These are phyloP conservation scores for Fagopyrum homotropicum DNA, from an alignment of 148 eudicot genomes.

Conservation along the genomic window DNA sequence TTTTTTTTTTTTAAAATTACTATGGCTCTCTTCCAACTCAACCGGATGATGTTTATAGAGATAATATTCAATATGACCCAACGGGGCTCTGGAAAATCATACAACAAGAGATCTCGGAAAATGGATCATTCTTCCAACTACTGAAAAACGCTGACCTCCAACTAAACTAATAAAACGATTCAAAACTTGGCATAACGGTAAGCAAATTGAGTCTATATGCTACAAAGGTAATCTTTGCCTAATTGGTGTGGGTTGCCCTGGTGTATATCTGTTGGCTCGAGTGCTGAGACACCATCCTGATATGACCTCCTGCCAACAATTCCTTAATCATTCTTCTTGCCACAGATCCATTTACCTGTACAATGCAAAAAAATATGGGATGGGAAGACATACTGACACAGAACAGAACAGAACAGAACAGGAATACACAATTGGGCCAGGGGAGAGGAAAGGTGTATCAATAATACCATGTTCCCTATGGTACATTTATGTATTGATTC, in stretches of 20 bases:
- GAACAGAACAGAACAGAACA: neutral
- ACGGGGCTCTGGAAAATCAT: neutral
- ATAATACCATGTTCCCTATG: neutral
- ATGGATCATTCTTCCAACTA: neutral
- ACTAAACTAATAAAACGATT: neutral
- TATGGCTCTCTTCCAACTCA: too few species aligned
- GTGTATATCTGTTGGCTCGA: constrained; percentile 81
- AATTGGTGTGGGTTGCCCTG: constrained; percentile 48
- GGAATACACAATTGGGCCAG: neutral
- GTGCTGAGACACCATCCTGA: constrained; percentile 73
- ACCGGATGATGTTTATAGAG: neutral
- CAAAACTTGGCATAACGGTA: neutral
- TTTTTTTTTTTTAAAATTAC: too few species aligned
- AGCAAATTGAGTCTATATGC: neutral
- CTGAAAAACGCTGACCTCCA: neutral
- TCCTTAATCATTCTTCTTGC: constrained; percentile 77
- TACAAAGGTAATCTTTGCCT: neutral
- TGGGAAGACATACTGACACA: neutral
- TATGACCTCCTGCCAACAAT: constrained; percentile 49
- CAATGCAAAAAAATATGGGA: neutral
- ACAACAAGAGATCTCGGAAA: neutral
- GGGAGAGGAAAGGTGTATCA: neutral
- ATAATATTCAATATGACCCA: neutral
- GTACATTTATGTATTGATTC: neutral
- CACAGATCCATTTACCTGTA: constrained; percentile 69